These are phyloP conservation scores for Exsudoporus frostii DNA, from an alignment of 768 basidiomycete species.

Conservation along the genomic window DNA sequence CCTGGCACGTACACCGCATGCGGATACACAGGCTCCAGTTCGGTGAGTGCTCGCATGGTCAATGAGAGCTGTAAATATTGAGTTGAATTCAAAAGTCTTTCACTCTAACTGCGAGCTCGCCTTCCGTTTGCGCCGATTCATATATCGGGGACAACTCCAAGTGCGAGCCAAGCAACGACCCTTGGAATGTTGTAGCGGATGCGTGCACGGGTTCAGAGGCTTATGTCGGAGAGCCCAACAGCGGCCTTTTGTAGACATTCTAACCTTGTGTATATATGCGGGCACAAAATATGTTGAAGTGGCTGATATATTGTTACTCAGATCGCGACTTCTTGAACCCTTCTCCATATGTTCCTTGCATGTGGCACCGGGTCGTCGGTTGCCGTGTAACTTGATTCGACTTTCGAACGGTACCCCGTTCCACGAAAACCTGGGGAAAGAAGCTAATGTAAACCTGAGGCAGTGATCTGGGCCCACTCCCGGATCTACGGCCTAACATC, in stretches of 20 bases:
- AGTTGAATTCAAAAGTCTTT: not conserved
- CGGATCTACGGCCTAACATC: not conserved
- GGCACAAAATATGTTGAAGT: no score
- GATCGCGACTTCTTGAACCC: not conserved
- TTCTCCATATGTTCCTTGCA: not conserved
- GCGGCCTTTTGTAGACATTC: not conserved
- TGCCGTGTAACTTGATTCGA: not conserved
- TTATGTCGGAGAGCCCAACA: slow-evolving; percentile 4
- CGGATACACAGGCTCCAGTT: not conserved
- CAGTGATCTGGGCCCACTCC: not conserved
- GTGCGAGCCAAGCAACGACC: not conserved
- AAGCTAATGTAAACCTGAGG: not conserved
- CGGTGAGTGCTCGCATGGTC: not conserved
- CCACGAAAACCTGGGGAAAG: not conserved
- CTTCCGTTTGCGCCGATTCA: not conserved
- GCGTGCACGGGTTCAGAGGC: not conserved
- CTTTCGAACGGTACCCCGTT: not conserved
- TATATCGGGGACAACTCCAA: not conserved
- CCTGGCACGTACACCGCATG: slow-evolving; percentile 9
- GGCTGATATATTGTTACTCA: not conserved
- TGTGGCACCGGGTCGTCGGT: not conserved
- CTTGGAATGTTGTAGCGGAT: not conserved
- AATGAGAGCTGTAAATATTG: not conserved
- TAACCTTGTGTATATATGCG: not conserved
- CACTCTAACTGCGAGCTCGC: not conserved